A percentile compares a stretch with the other conserved stretches of the same genome.
phyloP scores from a whole-genome alignment of 352 stramenopile species.

The Phytophthora sp. region DNA sequence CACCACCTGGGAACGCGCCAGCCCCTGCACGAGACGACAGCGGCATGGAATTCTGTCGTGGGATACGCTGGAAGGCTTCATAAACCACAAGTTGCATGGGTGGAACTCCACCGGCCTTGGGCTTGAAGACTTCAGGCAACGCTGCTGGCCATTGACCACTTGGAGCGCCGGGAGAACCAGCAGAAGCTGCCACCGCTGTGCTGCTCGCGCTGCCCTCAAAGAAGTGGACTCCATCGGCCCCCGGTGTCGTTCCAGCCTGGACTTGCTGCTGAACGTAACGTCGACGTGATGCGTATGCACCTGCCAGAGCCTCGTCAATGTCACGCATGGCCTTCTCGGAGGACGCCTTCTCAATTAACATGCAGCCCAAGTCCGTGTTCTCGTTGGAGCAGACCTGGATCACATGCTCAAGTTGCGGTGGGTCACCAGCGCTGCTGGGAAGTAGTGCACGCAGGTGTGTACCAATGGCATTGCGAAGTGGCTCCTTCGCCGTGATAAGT shows the following conservation, averaged over 20 bases:
- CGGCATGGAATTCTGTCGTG: slow-evolving; percentile 90
- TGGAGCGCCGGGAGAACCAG: slow-evolving; percentile 43
- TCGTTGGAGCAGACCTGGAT: slow-evolving; percentile 97
- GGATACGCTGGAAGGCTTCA: slow-evolving; percentile 97
- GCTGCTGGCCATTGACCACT: slow-evolving; percentile 65
- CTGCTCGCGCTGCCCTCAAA: slow-evolving; percentile 69
- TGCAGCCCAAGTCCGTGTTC: slow-evolving; percentile 99
- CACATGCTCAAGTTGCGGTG: slow-evolving; percentile 96
- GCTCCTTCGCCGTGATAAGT: slow-evolving; percentile 98
- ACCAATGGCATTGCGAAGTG: slow-evolving; percentile 97
- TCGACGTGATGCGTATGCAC: slow-evolving; percentile 82
- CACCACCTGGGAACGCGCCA: slow-evolving; percentile 35
- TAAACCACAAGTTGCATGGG: slow-evolving; percentile 97
- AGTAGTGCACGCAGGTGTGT: slow-evolving; percentile 96
- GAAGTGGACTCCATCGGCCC: slow-evolving; percentile 63
- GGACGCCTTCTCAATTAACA: slow-evolving; percentile 99
- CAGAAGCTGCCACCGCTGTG: slow-evolving; percentile 35
- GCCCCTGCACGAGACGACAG: slow-evolving; percentile 59
- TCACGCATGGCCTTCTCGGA: slow-evolving; percentile 99
- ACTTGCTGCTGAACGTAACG: slow-evolving; percentile 88
- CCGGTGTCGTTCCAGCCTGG: slow-evolving; percentile 77
- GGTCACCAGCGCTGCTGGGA: slow-evolving; percentile 80
- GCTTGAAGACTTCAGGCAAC: slow-evolving; percentile 95
- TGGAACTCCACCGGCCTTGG: slow-evolving; percentile 92
- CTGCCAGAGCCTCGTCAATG: slow-evolving; percentile 95